Percentiles rank a stretch among this genome's conserved stretches.
Conservation (phyloP, 2,329 filamentous ascomycete genomes). For the Aspergillus pseudoglaucus region DNA sequence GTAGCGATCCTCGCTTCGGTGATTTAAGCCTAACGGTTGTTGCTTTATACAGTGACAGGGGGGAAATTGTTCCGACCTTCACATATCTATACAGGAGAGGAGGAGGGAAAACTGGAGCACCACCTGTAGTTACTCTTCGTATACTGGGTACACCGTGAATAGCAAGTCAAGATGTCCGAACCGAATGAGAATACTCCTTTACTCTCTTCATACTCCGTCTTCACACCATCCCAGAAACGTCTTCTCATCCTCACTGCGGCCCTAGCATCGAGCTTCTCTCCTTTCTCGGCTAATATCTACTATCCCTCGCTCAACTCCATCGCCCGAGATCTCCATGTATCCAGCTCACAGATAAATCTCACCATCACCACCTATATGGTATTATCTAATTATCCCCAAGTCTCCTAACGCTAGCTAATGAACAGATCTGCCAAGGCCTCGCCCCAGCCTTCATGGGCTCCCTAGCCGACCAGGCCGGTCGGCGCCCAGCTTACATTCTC, state of each 20-base stretch:
- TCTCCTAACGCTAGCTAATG: not conserved
- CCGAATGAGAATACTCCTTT: slow-evolving; percentile 13
- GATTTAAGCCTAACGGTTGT: slow-evolving; percentile 7
- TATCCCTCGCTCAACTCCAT: slow-evolving; percentile 34
- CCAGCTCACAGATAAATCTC: slow-evolving; percentile 18
- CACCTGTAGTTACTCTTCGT: not conserved
- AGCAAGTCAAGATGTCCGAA: not conserved
- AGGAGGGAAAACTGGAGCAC: slow-evolving; percentile 5
- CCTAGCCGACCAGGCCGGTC: slow-evolving; percentile 42
- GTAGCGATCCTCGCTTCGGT: slow-evolving; percentile 6
- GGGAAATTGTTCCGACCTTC: slow-evolving; percentile 24
- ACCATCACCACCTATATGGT: slow-evolving; percentile 31
- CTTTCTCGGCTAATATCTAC: slow-evolving; percentile 40
- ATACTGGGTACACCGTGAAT: not conserved
- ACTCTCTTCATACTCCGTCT: slow-evolving; percentile 22
- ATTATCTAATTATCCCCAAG: not conserved
- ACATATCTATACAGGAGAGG: slow-evolving; percentile 20
- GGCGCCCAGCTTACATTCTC: slow-evolving; percentile 43
- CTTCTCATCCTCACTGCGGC: slow-evolving; percentile 34
- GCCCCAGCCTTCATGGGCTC: slow-evolving; percentile 44
- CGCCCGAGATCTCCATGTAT: slow-evolving; percentile 23
- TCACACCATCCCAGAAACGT: slow-evolving; percentile 26
- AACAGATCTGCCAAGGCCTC: slow-evolving; percentile 45
- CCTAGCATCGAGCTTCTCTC: slow-evolving; percentile 37
- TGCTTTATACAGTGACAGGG: slow-evolving; percentile 12